A percentile compares a stretch with the other conserved stretches of the same genome.
phyloP scores from a whole-genome alignment of 345 rosid genomes.

The Populus tremula region DNA sequence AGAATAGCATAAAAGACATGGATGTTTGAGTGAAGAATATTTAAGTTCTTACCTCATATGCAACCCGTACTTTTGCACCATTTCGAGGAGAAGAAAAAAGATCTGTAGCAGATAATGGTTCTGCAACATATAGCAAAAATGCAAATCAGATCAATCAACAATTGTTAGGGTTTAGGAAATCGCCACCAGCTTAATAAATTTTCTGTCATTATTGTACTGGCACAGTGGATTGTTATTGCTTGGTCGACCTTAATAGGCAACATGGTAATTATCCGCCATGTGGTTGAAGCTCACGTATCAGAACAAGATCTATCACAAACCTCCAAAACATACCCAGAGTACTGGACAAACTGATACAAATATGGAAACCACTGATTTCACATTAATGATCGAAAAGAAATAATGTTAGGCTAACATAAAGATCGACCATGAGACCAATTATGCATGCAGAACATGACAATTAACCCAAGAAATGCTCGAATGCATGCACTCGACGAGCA shows the following conservation, averaged over 20 bases:
- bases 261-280: background rate
- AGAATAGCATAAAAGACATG: slow-evolving; percentile 17
- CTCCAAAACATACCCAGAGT: background rate
- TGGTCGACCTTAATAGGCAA: background rate
- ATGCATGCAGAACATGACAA: background rate
- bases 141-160: background rate
- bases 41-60: slow-evolving; percentile 66
- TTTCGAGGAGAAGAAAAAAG: slow-evolving; percentile 38
- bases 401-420: background rate
- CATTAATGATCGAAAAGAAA: background rate
- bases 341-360: background rate
- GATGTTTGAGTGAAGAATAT: slow-evolving; percentile 10
- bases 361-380: background rate
- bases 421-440: background rate
- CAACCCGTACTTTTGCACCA: slow-evolving; percentile 66
- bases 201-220: background rate
- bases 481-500: background rate
- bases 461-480: background rate
- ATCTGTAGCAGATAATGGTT: slow-evolving; percentile 60
- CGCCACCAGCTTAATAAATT: background rate
- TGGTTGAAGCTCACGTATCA: background rate
- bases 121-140: slow-evolving; percentile 42
- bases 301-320: background rate
- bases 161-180: background rate
- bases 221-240: background rate